Percentiles rank a stretch among this genome's conserved stretches.
Conservation (phyloP, 83 land plant genomes). For the Diphasiastrum complanatum region DNA sequence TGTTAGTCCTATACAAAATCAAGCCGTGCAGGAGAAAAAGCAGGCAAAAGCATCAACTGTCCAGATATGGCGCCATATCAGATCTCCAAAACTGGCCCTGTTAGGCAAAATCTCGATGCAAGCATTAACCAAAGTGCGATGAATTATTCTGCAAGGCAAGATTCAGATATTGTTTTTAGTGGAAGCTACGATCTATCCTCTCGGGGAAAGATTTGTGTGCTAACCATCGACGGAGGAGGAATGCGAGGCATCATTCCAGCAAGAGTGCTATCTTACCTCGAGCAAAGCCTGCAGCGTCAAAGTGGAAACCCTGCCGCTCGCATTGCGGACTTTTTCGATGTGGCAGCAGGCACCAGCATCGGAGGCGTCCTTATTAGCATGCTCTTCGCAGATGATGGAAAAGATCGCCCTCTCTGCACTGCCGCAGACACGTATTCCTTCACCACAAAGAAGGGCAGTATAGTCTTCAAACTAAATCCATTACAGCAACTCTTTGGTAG, state of each 20-base stretch:
- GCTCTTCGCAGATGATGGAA: not conserved
- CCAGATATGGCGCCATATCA: too few species aligned
- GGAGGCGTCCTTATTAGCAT: constrained; percentile 6
- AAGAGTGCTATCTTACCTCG: not conserved
- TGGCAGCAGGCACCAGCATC: constrained; percentile 5
- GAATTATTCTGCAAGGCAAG: too few species aligned
- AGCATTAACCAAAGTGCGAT: too few species aligned
- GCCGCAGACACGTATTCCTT: not conserved
- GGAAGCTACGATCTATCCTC: too few species aligned
- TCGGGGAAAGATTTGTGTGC: constrained; percentile 7
- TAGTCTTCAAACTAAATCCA: not conserved
- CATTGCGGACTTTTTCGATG: constrained; percentile 10
- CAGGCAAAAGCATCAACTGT: too few species aligned
- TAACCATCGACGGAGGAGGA: constrained; percentile 16
- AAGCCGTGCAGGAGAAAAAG: too few species aligned
- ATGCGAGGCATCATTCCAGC: constrained; percentile 12
- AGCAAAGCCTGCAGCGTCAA: constrained; percentile 2
- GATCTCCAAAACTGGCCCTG: too few species aligned
- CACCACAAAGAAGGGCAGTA: not conserved
- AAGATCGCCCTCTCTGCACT: not conserved
- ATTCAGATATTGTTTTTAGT: too few species aligned
- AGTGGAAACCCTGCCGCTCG: constrained; percentile 3
- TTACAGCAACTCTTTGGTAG: not conserved
- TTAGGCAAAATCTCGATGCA: too few species aligned
- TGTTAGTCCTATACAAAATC: too few species aligned